Conservation (phyloP, 768 basidiomycete genomes). For the Cantharellus cinnabarinus region DNA sequence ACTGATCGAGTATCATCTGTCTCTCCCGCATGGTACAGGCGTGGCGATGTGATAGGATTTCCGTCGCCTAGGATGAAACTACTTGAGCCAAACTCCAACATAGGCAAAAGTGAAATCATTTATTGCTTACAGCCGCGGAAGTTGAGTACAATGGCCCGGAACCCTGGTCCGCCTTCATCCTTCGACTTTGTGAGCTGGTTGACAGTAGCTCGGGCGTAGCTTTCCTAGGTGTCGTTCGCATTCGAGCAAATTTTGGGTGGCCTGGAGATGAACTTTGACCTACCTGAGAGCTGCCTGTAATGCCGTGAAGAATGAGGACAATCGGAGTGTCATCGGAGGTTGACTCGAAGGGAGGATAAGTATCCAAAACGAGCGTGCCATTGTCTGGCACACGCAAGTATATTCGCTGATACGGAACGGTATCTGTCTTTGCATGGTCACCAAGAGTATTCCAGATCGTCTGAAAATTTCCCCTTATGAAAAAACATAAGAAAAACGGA, state of each 20-base stretch:
- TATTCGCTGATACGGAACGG: neutral
- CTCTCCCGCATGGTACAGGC: conserved; percentile 48
- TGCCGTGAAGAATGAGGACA: conserved; percentile 24
- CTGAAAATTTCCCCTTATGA: neutral
- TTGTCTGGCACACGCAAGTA: neutral
- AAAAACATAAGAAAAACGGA: neutral
- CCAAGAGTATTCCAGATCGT: neutral
- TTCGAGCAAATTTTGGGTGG: conserved; percentile 21
- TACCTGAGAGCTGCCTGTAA: conserved; percentile 21
- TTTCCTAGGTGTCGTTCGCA: conserved; percentile 75
- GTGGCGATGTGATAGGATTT: conserved; percentile 54
- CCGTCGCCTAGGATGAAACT: conserved; percentile 27
- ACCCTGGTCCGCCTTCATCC: conserved; percentile 66
- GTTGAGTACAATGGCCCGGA: conserved; percentile 77
- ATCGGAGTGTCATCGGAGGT: conserved; percentile 16
- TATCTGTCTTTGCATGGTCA: neutral
- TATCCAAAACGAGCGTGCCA: neutral
- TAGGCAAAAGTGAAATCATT: neutral
- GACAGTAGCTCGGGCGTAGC: conserved; percentile 71
- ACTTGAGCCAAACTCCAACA: neutral
- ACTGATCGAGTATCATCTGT: conserved; percentile 80
- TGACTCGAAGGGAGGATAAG: neutral
- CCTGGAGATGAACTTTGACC: too few relatives aligned
- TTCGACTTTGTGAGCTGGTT: conserved; percentile 48
- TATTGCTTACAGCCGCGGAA: conserved; percentile 50